Percentiles rank a stretch among this genome's conserved stretches.
phyloP scores from a whole-genome alignment of 179 eudicot species.

The Camellia oleifera region DNA sequence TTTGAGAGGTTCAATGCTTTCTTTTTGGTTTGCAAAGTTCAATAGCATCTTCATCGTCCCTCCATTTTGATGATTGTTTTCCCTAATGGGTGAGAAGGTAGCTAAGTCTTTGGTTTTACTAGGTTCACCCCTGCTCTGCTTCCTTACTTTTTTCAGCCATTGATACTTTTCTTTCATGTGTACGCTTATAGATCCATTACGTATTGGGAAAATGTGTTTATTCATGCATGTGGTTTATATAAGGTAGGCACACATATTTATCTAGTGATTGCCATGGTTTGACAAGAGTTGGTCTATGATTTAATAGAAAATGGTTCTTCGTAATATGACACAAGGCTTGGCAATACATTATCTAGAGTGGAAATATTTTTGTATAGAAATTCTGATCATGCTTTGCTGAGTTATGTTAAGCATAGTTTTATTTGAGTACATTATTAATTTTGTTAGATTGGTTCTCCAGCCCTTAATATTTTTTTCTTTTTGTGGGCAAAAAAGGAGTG shows the following conservation, averaged over 20 bases:
- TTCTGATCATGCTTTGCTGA: neutral
- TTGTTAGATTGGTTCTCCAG: too few relatives aligned
- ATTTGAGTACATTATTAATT: too few relatives aligned
- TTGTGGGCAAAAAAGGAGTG: too few relatives aligned
- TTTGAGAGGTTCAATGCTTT: neutral
- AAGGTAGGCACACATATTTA: too few relatives aligned
- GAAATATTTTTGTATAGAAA: neutral
- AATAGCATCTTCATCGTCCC: neutral
- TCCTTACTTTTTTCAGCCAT: neutral
- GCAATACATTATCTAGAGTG: neutral
- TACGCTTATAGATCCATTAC: neutral
- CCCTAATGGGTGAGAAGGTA: too few relatives aligned
- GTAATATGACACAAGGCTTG: neutral
- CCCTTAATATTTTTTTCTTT: too few relatives aligned
- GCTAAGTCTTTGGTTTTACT: neutral
- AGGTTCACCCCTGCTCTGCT: neutral
- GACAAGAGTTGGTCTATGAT: neutral
- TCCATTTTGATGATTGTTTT: neutral
- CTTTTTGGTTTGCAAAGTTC: neutral
- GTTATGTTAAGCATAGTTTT: too few relatives aligned
- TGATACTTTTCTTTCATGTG: neutral
- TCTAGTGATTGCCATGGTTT: neutral
- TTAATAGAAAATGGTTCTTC: neutral
- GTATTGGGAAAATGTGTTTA: neutral
- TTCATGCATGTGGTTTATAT: neutral